A percentile compares a stretch with the other conserved stretches of the same genome.
These are phyloP conservation scores for Dendrothele bispora DNA, from an alignment of 768 basidiomycete species.

Conservation along the genomic window DNA sequence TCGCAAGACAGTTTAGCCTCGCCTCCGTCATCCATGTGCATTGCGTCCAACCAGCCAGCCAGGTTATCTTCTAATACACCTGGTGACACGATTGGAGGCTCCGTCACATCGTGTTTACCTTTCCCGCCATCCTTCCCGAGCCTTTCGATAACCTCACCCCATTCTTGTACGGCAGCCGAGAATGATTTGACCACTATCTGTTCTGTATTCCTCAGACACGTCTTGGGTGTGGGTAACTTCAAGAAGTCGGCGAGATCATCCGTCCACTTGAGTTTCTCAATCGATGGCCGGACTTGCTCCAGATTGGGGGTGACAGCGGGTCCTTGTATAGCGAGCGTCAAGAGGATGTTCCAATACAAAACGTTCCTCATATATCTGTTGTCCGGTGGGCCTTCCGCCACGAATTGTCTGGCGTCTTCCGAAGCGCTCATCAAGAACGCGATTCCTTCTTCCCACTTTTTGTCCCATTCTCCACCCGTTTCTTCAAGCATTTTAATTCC, in stretches of 20 bases:
- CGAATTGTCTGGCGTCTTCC: conserved; percentile 59
- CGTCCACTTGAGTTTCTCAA: conserved; percentile 46
- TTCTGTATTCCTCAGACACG: conserved; percentile 52
- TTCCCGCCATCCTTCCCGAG: conserved; percentile 28
- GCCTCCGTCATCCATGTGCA: conserved; percentile 39
- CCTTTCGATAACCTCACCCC: conserved; percentile 41
- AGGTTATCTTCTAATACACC: conserved; percentile 57
- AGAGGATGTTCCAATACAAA: conserved; percentile 57
- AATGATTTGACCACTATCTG: conserved; percentile 50
- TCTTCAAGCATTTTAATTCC: conserved; percentile 31
- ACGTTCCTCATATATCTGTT: conserved; percentile 60
- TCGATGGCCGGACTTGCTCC: conserved; percentile 23
- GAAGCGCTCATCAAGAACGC: conserved; percentile 60
- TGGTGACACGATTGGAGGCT: conserved; percentile 22
- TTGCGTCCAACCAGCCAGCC: conserved; percentile 54
- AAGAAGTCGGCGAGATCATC: conserved; percentile 53
- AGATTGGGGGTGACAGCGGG: conserved; percentile 25
- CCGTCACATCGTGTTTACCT: conserved; percentile 21
- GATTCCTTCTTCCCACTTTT: conserved; percentile 58
- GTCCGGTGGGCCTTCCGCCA: conserved; percentile 59
- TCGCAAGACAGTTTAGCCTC: conserved; percentile 28
- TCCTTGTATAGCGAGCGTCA: conserved; percentile 41
- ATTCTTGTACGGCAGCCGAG: conserved; percentile 43
- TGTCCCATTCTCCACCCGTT: conserved; percentile 9
- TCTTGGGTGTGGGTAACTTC: conserved; percentile 46